phyloP scores from a whole-genome alignment of 768 basidiomycete genomes.

The Podaxis mareebaensis region DNA sequence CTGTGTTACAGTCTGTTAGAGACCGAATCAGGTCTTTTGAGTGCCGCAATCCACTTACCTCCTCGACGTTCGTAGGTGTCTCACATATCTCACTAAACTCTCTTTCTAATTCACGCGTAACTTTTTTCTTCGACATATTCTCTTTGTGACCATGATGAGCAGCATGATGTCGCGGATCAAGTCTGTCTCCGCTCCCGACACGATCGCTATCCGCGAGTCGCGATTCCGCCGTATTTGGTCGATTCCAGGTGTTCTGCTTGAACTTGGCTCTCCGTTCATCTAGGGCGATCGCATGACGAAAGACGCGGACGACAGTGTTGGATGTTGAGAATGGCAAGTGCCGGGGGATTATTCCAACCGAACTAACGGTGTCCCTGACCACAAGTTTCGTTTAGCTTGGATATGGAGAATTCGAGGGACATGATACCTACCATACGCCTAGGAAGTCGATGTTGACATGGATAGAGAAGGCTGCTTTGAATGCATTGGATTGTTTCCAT shows the following conservation, averaged over 20 bases:
- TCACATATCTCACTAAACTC: constrained; percentile 26
- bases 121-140: constrained; percentile 9
- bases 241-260: constrained; percentile 48
- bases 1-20: constrained; percentile 8
- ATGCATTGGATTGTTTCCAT: constrained; percentile 46
- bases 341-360: constrained; percentile 50
- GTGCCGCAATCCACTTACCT: constrained; percentile 37
- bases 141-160: background rate
- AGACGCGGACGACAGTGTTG: constrained; percentile 48
- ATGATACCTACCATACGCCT: constrained; percentile 42
- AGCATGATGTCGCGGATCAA: background rate
- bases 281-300: constrained; percentile 62
- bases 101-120: constrained; percentile 25
- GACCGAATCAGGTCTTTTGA: background rate
- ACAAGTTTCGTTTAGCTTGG: background rate
- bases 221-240: constrained; percentile 27
- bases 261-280: constrained; percentile 63
- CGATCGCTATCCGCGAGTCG: constrained; percentile 27
- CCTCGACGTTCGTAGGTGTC: constrained; percentile 41
- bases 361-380: constrained; percentile 54
- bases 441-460: constrained; percentile 51
- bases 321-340: constrained; percentile 51
- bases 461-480: constrained; percentile 50
- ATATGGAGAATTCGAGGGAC: background rate
- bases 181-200: constrained; percentile 2